Evolutionary conservation across 1,284 basidiomycete species (phyloP).

Genomic region (Chalciporus piperatoides): DNA sequence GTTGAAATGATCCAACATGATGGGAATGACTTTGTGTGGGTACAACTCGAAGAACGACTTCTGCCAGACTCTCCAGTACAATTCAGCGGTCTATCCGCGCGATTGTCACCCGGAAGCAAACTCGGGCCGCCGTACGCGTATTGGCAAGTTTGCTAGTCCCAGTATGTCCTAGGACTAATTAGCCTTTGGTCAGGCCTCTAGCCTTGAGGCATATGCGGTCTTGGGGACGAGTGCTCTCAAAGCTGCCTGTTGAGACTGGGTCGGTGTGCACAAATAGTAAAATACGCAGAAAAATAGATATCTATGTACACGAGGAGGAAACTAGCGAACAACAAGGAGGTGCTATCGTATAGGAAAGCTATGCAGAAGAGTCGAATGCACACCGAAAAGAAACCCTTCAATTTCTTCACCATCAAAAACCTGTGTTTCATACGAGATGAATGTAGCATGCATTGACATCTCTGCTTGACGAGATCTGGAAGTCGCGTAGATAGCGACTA

Average conservation of each 20-base stretch:
- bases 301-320: slow-evolving; percentile 27
- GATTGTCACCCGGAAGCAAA: too few relatives aligned
- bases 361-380: slow-evolving; percentile 21
- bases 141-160: too few relatives aligned
- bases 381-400: slow-evolving; percentile 18
- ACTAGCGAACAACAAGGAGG: slow-evolving; percentile 13
- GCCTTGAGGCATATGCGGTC: too few relatives aligned
- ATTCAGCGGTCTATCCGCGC: too few relatives aligned
- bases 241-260: too few relatives aligned
- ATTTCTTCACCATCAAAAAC: slow-evolving; percentile 17
- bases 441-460: slow-evolving; percentile 14
- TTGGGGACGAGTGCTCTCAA: too few relatives aligned
- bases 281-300: slow-evolving; percentile 30
- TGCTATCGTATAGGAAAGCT: slow-evolving; percentile 23
- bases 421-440: slow-evolving; percentile 15
- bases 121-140: too few relatives aligned
- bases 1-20: slow-evolving; percentile 18
- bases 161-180: too few relatives aligned
- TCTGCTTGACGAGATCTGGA: slow-evolving; percentile 7
- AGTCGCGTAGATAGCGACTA: slow-evolving; percentile 16
- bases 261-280: slow-evolving; percentile 8
- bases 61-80: too few relatives aligned
- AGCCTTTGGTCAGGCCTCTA: too few relatives aligned
- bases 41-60: too few relatives aligned
- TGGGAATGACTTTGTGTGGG: background rate